A percentile compares a stretch with the other conserved stretches of the same genome.
Evolutionary conservation across 192 early-diverging fungal species (phyloP).

Genomic region (Coemansia umbellata): DNA sequence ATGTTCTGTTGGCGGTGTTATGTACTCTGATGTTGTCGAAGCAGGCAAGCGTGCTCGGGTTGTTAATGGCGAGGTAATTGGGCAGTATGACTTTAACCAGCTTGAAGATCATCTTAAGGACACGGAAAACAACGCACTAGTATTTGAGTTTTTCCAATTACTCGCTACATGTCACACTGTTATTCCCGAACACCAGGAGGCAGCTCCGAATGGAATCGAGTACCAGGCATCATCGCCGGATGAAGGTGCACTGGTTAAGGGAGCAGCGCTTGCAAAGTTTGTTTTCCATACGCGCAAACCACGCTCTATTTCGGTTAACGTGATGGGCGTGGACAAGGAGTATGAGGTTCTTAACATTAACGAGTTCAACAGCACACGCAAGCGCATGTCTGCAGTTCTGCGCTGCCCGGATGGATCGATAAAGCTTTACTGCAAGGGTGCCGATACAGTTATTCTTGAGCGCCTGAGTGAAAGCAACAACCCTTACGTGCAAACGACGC

Average conservation of each 20-base stretch:
- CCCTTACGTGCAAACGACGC: constrained; percentile 54
- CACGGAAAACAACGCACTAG: constrained; percentile 58
- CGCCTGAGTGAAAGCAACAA: constrained; percentile 72
- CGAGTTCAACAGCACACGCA: constrained; percentile 99
- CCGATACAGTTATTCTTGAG: constrained; percentile 96
- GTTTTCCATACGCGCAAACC: constrained; percentile 59
- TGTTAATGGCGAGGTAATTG: constrained; percentile 66
- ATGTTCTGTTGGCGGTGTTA: constrained; percentile 87
- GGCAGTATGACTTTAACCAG: constrained; percentile 62
- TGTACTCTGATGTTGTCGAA: constrained; percentile 86
- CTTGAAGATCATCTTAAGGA: constrained; percentile 55
- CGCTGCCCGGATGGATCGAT: constrained; percentile 79
- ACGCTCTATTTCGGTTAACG: constrained; percentile 38
- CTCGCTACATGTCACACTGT: constrained; percentile 97
- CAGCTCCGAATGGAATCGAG: constrained; percentile 56
- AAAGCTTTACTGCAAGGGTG: constrained; percentile 95
- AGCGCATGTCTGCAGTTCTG: constrained; percentile 94
- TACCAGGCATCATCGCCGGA: constrained; percentile 98
- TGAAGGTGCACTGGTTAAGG: constrained; percentile 89
- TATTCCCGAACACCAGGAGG: constrained; percentile 80
- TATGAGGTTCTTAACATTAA: constrained; percentile 93
- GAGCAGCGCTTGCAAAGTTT: constrained; percentile 62
- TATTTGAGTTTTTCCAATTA: constrained; percentile 87
- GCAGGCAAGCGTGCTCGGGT: constrained; percentile 81
- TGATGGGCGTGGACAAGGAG: constrained; percentile 56